These are phyloP conservation scores for Suillus lakei DNA, from an alignment of 768 basidiomycete species.

Conservation along the genomic window DNA sequence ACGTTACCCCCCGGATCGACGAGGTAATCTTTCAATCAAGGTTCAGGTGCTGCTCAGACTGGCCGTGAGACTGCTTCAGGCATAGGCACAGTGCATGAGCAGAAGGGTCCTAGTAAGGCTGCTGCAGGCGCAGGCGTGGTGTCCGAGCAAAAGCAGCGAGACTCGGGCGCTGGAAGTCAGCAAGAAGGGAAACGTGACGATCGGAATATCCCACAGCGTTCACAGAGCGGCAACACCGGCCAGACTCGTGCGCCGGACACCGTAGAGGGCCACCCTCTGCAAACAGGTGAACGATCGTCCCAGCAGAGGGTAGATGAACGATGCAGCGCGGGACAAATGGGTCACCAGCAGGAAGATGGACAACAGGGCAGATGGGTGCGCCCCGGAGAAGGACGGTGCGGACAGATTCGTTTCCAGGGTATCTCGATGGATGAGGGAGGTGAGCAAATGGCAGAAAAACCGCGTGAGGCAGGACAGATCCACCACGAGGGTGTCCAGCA, in stretches of 20 bases:
- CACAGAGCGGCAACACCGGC: background rate
- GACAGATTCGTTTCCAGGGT: background rate
- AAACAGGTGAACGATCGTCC: background rate
- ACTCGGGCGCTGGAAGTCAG: background rate
- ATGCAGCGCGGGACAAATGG: background rate
- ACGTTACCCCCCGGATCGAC: too few relatives aligned
- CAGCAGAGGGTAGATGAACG: background rate
- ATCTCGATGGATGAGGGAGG: background rate
- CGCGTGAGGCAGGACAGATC: background rate
- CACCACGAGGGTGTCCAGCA: background rate
- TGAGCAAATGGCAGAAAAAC: background rate
- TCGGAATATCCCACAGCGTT: background rate
- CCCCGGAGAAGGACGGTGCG: background rate
- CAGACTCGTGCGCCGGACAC: background rate
- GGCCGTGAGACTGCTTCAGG: background rate
- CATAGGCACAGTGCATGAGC: too few relatives aligned
- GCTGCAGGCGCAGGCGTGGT: background rate
- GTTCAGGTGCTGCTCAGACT: background rate
- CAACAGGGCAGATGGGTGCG: background rate
- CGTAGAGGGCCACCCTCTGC: background rate
- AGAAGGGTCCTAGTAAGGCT: too few relatives aligned
- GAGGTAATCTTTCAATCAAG: background rate
- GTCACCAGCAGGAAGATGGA: background rate
- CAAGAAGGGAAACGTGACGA: slow-evolving; percentile 1
- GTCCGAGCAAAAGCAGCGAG: slow-evolving; percentile 2